Conservation (phyloP, 2,329 filamentous ascomycete genomes). For the Ascomycota sp. region DNA sequence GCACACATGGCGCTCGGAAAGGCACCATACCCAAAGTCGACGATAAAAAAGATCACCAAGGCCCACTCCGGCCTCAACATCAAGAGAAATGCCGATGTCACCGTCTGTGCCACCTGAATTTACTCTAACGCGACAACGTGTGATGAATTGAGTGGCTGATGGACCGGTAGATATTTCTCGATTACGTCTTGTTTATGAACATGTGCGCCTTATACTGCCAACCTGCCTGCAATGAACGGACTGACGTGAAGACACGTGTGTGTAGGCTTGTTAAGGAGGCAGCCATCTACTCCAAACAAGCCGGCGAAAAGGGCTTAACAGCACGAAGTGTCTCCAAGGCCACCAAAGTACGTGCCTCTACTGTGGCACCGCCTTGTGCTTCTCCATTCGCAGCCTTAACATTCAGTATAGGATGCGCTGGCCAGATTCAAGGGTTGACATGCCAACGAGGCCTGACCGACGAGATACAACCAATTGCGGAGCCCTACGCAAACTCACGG, state of each 20-base stretch:
- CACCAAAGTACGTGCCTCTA: constrained; percentile 37
- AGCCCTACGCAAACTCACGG: too few species aligned
- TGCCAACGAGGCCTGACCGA: too few species aligned
- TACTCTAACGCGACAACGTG: constrained; percentile 4
- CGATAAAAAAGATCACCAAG: constrained; percentile 77
- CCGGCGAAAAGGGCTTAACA: constrained; percentile 54
- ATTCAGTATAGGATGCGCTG: constrained; percentile 33
- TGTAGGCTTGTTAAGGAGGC: constrained; percentile 60
- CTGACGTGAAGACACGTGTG: constrained; percentile 1
- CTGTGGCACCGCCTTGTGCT: neutral
- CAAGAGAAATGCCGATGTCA: constrained; percentile 69
- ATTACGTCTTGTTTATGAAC: constrained; percentile 69
- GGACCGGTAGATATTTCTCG: constrained; percentile 49
- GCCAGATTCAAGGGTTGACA: constrained; percentile 47
- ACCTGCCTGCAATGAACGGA: neutral
- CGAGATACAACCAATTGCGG: too few species aligned
- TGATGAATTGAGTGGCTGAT: constrained; percentile 6
- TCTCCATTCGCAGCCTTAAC: neutral
- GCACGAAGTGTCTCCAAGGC: constrained; percentile 59
- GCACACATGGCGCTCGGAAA: constrained; percentile 25
- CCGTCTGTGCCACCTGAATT: constrained; percentile 29
- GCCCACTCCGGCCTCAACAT: constrained; percentile 64
- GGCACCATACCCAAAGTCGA: constrained; percentile 66
- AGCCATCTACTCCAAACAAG: constrained; percentile 52
- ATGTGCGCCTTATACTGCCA: constrained; percentile 18